Conservation (phyloP, 768 basidiomycete genomes). For the Podaxis sp. region DNA sequence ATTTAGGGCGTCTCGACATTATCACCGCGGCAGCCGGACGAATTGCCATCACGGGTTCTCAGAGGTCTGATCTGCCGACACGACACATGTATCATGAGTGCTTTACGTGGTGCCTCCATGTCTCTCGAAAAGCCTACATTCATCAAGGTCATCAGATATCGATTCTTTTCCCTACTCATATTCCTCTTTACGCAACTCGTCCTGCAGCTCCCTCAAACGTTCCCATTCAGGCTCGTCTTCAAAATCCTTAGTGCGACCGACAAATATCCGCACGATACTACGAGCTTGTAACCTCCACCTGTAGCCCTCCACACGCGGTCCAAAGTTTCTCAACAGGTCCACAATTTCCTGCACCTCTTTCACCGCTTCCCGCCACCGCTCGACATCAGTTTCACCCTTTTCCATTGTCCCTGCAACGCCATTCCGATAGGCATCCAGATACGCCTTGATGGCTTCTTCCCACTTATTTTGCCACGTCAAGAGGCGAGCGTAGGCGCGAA, state of each 20-base stretch:
- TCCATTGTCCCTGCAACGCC: slow-evolving; percentile 60
- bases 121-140: background rate
- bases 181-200: slow-evolving; percentile 53
- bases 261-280: slow-evolving; percentile 85
- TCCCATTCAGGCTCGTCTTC: slow-evolving; percentile 88
- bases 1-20: background rate
- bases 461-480: slow-evolving; percentile 70
- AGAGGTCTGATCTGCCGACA: background rate
- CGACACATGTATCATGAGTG: background rate
- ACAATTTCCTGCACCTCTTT: slow-evolving; percentile 81
- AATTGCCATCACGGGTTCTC: background rate
- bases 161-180: slow-evolving; percentile 21
- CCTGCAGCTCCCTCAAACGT: slow-evolving; percentile 60
- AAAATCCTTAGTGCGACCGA: slow-evolving; percentile 83
- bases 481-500: slow-evolving; percentile 80
- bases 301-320: slow-evolving; percentile 54
- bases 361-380: slow-evolving; percentile 73
- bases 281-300: slow-evolving; percentile 88
- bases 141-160: background rate
- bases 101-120: background rate
- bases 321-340: slow-evolving; percentile 79
- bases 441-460: slow-evolving; percentile 77
- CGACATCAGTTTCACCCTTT: slow-evolving; percentile 64
- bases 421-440: slow-evolving; percentile 82
- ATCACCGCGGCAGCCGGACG: background rate